These are phyloP conservation scores for Cladosporium velox DNA, from an alignment of 2,329 filamentous ascomycete species.

Conservation along the genomic window DNA sequence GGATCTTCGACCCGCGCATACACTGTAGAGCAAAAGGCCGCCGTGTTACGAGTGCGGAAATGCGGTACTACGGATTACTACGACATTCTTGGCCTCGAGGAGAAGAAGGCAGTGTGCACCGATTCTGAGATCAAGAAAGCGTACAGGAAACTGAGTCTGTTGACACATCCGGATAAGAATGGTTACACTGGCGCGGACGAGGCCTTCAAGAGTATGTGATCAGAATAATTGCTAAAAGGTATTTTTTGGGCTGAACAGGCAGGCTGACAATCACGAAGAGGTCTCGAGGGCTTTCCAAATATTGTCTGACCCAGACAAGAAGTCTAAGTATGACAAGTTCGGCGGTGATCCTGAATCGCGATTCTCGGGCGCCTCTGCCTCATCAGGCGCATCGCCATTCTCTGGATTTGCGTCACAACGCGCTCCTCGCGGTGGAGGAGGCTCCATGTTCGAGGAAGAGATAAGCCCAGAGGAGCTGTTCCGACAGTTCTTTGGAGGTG, in stretches of 20 bases:
- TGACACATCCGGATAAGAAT: slow-evolving; percentile 99
- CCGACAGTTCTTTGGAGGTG: slow-evolving; percentile 90
- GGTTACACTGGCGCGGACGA: slow-evolving; percentile 93
- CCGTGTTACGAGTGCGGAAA: slow-evolving; percentile 82
- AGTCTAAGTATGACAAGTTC: slow-evolving; percentile 81
- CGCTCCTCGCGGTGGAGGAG: slow-evolving; percentile 46
- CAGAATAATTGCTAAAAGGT: too few relatives aligned
- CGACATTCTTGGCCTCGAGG: slow-evolving; percentile 80
- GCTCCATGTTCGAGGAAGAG: slow-evolving; percentile 79
- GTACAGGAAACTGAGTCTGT: slow-evolving; percentile 87
- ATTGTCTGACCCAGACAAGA: slow-evolving; percentile 90
- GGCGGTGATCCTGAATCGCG: slow-evolving; percentile 90
- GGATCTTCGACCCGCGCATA: slow-evolving; percentile 75
- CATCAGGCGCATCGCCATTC: slow-evolving; percentile 63
- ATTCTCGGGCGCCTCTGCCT: slow-evolving; percentile 60
- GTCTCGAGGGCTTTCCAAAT: slow-evolving; percentile 92
- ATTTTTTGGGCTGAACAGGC: background rate
- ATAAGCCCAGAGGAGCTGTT: slow-evolving; percentile 97
- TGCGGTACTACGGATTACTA: slow-evolving; percentile 90
- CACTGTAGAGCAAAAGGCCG: slow-evolving; percentile 87
- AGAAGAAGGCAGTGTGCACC: slow-evolving; percentile 63
- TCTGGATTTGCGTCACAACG: slow-evolving; percentile 56
- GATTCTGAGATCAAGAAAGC: slow-evolving; percentile 96
- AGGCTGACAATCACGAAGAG: slow-evolving; percentile 52
- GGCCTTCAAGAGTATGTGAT: slow-evolving; percentile 84